These are phyloP conservation scores for Populus nigra DNA, from an alignment of 345 rosid genomes.

Conservation along the genomic window DNA sequence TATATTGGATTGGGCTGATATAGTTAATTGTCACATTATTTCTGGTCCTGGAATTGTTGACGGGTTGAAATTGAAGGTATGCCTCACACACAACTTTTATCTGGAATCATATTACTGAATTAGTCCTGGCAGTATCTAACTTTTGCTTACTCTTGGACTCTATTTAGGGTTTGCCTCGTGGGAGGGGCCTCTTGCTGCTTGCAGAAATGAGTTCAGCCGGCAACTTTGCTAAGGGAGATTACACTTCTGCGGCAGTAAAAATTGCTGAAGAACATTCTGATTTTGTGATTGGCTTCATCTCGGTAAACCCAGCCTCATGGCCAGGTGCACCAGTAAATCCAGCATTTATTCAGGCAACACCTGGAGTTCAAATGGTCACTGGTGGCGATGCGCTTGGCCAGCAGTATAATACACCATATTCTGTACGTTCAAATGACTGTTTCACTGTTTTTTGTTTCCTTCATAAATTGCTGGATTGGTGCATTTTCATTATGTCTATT, in stretches of 20 bases:
- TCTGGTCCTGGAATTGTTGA: constrained; percentile 96
- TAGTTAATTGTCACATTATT: constrained; percentile 80
- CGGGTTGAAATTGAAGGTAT: constrained; percentile 87
- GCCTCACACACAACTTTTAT: background rate
- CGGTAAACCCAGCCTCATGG: constrained; percentile 96
- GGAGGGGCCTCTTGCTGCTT: constrained; percentile 79
- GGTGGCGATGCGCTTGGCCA: constrained; percentile 95
- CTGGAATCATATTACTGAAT: background rate
- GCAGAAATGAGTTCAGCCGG: constrained; percentile 99
- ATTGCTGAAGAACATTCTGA: constrained; percentile 93
- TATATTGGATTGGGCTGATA: constrained; percentile 95
- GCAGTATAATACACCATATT: constrained; percentile 90
- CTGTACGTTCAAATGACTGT: constrained; percentile 47
- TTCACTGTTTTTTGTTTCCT: background rate
- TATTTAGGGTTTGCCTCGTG: constrained; percentile 80
- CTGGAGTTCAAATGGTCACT: constrained; percentile 92
- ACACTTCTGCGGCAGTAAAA: constrained; percentile 89
- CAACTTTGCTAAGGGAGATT: constrained; percentile 89
- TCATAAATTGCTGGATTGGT: background rate
- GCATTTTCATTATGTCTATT: background rate
- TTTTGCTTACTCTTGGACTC: background rate
- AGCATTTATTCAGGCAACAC: constrained; percentile 90
- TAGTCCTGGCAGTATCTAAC: constrained; percentile 8
- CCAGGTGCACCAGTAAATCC: constrained; percentile 77
- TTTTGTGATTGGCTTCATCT: constrained; percentile 94